These are phyloP conservation scores for Ascochyta viciae-villosae DNA, from an alignment of 2,329 filamentous ascomycete species.

Conservation along the genomic window DNA sequence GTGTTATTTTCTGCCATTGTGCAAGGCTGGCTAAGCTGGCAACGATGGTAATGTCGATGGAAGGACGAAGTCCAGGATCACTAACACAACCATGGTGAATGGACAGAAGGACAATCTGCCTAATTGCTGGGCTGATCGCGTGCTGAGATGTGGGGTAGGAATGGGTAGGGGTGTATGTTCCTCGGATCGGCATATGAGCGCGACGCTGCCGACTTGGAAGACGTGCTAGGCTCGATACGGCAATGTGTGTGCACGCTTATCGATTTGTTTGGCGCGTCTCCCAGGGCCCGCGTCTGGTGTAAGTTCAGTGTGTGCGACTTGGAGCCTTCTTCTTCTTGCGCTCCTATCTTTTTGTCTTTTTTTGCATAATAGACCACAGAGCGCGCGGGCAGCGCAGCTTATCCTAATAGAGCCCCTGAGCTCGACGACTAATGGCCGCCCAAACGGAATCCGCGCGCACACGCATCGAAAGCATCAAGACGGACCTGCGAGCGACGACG, in stretches of 20 bases:
- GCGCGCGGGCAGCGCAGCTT: constrained; percentile 18
- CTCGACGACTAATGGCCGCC: constrained; percentile 35
- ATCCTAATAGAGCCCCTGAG: constrained; percentile 13
- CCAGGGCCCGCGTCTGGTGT: constrained; percentile 10
- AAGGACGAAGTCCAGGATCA: not conserved
- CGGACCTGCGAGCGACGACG: constrained; percentile 55
- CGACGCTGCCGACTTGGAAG: constrained; percentile 1
- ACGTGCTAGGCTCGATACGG: not conserved
- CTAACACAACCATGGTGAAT: not conserved
- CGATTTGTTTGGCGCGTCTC: constrained; percentile 17
- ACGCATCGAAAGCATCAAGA: constrained; percentile 57
- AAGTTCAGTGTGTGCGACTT: constrained; percentile 6
- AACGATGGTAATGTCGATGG: not conserved
- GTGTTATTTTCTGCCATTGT: constrained; percentile 12
- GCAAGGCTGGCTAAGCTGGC: not conserved
- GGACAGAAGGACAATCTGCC: not conserved
- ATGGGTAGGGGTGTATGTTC: not conserved
- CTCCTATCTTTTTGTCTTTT: constrained; percentile 14
- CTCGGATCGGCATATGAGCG: not conserved
- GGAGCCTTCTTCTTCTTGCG: constrained; percentile 6
- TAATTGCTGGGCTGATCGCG: constrained; percentile 9
- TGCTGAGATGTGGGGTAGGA: constrained; percentile 17
- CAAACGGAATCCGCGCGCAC: constrained; percentile 49
- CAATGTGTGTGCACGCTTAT: constrained; percentile 15
- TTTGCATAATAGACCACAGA: constrained; percentile 7